A percentile compares a stretch with the other conserved stretches of the same genome.
Conservation (phyloP, 352 stramenopile genomes). For the Pythium dissotocum region DNA sequence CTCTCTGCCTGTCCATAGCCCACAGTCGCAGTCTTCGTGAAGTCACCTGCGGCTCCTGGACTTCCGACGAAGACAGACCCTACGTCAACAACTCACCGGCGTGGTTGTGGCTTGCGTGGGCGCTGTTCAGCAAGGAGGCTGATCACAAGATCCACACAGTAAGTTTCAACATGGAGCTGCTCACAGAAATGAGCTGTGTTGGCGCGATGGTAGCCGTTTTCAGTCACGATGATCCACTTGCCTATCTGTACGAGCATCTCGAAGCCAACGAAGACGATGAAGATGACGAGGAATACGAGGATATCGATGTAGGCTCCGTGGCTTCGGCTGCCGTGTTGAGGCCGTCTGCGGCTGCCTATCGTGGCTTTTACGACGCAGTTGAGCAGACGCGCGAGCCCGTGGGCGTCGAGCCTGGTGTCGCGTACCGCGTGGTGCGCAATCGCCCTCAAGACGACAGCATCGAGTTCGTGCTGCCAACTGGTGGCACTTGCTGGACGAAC, state of each 20-base stretch:
- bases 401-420: background rate
- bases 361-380: background rate
- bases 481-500: background rate
- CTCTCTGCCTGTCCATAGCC: background rate
- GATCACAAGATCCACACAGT: background rate
- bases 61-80: background rate
- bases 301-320: background rate
- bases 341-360: background rate
- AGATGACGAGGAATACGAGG: too few relatives aligned
- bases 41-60: background rate
- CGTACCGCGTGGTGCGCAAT: background rate
- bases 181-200: background rate
- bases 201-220: background rate
- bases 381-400: background rate
- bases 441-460: background rate
- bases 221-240: background rate
- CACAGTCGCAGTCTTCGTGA: background rate
- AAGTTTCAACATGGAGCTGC: background rate
- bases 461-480: background rate
- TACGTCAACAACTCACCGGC: background rate
- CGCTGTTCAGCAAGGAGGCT: background rate
- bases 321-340: background rate
- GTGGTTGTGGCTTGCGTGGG: background rate
- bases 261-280: background rate
- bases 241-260: background rate